Conservation (phyloP, 805 yeast species). For the Isabelozyma gotoi region DNA sequence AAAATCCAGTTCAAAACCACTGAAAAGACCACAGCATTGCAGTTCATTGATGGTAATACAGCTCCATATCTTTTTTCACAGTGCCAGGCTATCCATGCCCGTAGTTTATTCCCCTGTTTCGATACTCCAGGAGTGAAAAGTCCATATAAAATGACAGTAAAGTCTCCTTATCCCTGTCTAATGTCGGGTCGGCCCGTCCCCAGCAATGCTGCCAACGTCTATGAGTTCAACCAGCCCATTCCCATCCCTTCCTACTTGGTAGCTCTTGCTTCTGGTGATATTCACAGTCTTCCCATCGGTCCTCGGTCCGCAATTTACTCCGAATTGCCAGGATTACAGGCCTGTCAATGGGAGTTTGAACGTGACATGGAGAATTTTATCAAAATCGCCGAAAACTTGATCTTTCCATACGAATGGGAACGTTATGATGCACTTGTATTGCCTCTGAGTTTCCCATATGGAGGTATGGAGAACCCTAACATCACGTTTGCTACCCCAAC, state of each 20-base stretch:
- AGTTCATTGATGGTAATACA: constrained; percentile 32
- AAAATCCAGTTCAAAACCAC: constrained; percentile 26
- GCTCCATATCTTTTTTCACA: constrained; percentile 37
- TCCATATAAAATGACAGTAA: constrained; percentile 22
- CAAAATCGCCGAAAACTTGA: constrained; percentile 31
- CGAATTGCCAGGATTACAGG: constrained; percentile 24
- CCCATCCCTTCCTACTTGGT: constrained; percentile 37
- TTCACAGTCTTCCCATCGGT: constrained; percentile 28
- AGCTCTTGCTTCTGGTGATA: constrained; percentile 33
- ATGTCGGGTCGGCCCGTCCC: constrained; percentile 31
- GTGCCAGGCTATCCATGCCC: constrained; percentile 36
- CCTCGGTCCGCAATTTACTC: constrained; percentile 32
- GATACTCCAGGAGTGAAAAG: constrained; percentile 36
- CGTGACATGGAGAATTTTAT: constrained; percentile 34
- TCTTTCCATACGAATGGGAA: constrained; percentile 34
- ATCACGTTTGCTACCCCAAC: constrained; percentile 35
- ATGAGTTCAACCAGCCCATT: constrained; percentile 30
- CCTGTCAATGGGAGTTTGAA: constrained; percentile 36
- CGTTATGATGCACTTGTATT: constrained; percentile 33
- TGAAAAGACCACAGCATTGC: constrained; percentile 31
- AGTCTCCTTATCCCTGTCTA: constrained; percentile 22
- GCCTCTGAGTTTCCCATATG: constrained; percentile 33
- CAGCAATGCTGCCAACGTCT: constrained; percentile 6
- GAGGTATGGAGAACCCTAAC: constrained; percentile 41
- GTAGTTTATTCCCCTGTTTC: constrained; percentile 36